Evolutionary conservation across 495 filamentous ascomycete species (phyloP).

Genomic region (Neurospora sp.): DNA sequence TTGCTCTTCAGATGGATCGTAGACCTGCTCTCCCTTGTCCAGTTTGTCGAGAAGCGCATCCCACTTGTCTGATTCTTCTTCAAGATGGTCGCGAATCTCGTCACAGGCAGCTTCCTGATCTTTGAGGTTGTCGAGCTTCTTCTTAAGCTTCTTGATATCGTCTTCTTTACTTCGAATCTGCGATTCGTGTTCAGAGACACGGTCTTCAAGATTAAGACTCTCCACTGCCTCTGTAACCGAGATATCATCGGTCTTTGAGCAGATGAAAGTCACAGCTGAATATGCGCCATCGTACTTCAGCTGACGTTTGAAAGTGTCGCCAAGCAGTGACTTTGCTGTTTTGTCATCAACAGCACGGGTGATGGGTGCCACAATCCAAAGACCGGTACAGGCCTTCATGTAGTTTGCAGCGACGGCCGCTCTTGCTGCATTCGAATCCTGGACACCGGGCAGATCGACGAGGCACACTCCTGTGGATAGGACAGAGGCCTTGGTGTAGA

Average conservation of each 20-base stretch:
- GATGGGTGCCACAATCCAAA: conserved; percentile 58
- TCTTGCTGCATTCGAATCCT: conserved; percentile 57
- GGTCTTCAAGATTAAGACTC: conserved; percentile 34
- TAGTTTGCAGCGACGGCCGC: conserved; percentile 50
- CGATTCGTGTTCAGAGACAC: conserved; percentile 19
- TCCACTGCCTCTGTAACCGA: conserved; percentile 25
- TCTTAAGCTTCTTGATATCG: conserved; percentile 24
- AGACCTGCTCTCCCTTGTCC: too few species aligned
- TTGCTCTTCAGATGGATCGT: too few species aligned
- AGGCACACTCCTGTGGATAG: conserved; percentile 56
- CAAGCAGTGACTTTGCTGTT: conserved; percentile 48
- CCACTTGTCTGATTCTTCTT: too few species aligned
- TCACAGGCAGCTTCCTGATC: conserved; percentile 13
- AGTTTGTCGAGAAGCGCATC: too few species aligned
- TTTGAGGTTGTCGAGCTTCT: conserved; percentile 29
- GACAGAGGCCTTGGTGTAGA: conserved; percentile 48
- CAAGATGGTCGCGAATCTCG: too few species aligned
- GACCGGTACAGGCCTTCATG: conserved; percentile 43
- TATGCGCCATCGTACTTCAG: conserved; percentile 53
- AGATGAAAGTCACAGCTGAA: conserved; percentile 51
- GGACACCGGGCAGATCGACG: conserved; percentile 56
- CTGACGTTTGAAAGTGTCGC: conserved; percentile 51
- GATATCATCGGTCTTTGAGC: conserved; percentile 61
- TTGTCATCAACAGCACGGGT: conserved; percentile 57
- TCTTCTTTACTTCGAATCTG: conserved; percentile 5